phyloP scores from a whole-genome alignment of 2,329 filamentous ascomycete species.

The Leptographium lundbergii region DNA sequence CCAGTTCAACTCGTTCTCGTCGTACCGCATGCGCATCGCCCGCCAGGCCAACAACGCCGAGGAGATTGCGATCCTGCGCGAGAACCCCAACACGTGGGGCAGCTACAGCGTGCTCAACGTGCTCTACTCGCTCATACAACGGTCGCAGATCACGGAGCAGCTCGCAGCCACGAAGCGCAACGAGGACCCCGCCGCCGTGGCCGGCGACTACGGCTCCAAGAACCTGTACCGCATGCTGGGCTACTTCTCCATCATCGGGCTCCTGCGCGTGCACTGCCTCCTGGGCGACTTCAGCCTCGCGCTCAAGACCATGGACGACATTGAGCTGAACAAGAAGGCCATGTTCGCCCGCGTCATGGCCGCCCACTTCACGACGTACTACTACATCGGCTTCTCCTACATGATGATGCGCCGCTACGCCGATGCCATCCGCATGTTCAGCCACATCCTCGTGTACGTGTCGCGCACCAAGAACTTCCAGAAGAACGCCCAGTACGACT shows the following conservation, averaged over 20 bases:
- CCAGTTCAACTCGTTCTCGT: conserved; percentile 99
- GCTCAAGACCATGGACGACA: conserved; percentile 96
- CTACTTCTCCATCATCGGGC: conserved; percentile 97
- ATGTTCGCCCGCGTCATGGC: conserved; percentile 99
- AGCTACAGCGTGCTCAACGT: conserved; percentile 99
- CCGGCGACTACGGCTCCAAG: conserved; percentile 89
- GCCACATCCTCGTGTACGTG: conserved; percentile 98
- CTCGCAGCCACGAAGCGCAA: conserved; percentile 86
- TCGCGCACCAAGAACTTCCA: conserved; percentile 99
- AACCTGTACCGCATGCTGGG: conserved; percentile 96
- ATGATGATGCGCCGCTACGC: conserved; percentile 99
- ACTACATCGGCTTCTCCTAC: conserved; percentile 99
- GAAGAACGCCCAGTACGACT: conserved; percentile 97
- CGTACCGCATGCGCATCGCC: conserved; percentile 86
- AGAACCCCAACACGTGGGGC: conserved; percentile 98
- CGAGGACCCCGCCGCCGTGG: conserved; percentile 77
- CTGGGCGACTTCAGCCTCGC: conserved; percentile 96
- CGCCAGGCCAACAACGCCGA: conserved; percentile 76
- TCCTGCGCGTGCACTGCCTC: conserved; percentile 90
- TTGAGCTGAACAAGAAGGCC: conserved; percentile 99
- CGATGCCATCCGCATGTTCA: conserved; percentile 99
- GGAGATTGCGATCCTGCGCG: conserved; percentile 79
- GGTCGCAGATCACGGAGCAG: conserved; percentile 97
- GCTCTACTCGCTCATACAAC: conserved; percentile 95
- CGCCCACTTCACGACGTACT: conserved; percentile 98